These are phyloP conservation scores for Cyberlindnera maclurae DNA, from an alignment of 805 yeast species.

Conservation along the genomic window DNA sequence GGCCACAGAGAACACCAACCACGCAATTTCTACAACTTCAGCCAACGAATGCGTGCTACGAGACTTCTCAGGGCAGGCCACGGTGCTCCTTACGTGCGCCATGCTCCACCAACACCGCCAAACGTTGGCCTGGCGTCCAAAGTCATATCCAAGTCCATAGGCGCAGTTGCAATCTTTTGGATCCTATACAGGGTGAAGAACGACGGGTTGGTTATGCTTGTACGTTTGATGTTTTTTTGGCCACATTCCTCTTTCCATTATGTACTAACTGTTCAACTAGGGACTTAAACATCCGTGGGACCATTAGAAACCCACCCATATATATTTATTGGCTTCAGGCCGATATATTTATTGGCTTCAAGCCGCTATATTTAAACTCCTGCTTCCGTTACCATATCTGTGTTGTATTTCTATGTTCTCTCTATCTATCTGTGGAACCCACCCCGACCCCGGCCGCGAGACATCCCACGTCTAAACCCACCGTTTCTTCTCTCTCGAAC, in stretches of 20 bases:
- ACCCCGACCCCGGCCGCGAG: conserved; percentile 25
- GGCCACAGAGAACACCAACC: too few species aligned
- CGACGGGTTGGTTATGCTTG: conserved; percentile 59
- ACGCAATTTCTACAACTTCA: too few species aligned
- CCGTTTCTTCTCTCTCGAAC: conserved; percentile 17
- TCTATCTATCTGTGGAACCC: conserved; percentile 11
- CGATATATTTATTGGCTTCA: conserved; percentile 1
- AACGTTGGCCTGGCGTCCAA: conserved; percentile 52
- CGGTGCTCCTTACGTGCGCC: conserved; percentile 30
- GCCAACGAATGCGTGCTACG: conserved; percentile 10
- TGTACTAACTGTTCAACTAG: conserved; percentile 8
- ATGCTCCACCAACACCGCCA: conserved; percentile 60
- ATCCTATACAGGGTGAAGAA: conserved; percentile 72
- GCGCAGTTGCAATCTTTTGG: conserved; percentile 90
- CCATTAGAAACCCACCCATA: conserved; percentile 16
- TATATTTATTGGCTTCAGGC: conserved; percentile 3
- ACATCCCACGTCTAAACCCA: conserved; percentile 12
- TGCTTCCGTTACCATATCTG: conserved; percentile 1
- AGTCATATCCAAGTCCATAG: conserved; percentile 58
- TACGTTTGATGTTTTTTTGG: conserved; percentile 8
- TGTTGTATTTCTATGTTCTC: conserved; percentile 11
- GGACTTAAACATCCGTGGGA: conserved; percentile 39
- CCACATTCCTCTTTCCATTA: background rate
- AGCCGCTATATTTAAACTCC: background rate
- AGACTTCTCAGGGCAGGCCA: conserved; percentile 8